phyloP scores from a whole-genome alignment of 192 early-diverging fungal genomes.

The Coemansia sp. region DNA sequence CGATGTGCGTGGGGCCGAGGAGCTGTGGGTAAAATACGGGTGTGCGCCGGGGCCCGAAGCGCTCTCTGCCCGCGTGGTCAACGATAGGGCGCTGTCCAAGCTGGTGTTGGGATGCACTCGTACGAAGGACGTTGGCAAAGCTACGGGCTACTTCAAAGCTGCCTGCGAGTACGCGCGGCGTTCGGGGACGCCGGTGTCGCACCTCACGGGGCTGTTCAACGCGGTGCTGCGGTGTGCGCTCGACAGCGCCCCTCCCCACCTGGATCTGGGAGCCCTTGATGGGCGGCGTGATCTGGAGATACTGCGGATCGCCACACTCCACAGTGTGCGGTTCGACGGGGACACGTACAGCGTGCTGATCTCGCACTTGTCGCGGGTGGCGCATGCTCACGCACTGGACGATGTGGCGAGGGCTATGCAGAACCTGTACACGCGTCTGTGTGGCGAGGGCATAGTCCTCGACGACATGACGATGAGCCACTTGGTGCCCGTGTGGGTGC shows the following conservation, averaged over 20 bases:
- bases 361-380: slow-evolving; percentile 13
- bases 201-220: slow-evolving; percentile 17
- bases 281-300: slow-evolving; percentile 13
- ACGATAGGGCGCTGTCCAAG: slow-evolving; percentile 27
- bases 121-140: slow-evolving; percentile 2
- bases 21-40: slow-evolving; percentile 9
- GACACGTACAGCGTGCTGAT: slow-evolving; percentile 33
- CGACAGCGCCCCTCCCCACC: not conserved
- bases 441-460: not conserved
- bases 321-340: slow-evolving; percentile 4
- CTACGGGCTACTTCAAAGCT: slow-evolving; percentile 7
- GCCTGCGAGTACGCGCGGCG: not conserved
- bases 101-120: slow-evolving; percentile 24
- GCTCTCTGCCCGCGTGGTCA: not conserved
- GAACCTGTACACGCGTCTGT: slow-evolving; percentile 13
- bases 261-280: not conserved
- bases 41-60: not conserved
- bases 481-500: slow-evolving; percentile 25
- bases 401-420: slow-evolving; percentile 6
- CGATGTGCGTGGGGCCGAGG: slow-evolving; percentile 11
- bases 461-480: slow-evolving; percentile 20
- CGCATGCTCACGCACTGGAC: not conserved
- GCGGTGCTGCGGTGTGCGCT: slow-evolving; percentile 19
- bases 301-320: not conserved
- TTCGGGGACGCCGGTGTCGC: not conserved